These are phyloP conservation scores for Symmetrospora coprosmae DNA, from an alignment of 768 basidiomycete species.

Conservation along the genomic window DNA sequence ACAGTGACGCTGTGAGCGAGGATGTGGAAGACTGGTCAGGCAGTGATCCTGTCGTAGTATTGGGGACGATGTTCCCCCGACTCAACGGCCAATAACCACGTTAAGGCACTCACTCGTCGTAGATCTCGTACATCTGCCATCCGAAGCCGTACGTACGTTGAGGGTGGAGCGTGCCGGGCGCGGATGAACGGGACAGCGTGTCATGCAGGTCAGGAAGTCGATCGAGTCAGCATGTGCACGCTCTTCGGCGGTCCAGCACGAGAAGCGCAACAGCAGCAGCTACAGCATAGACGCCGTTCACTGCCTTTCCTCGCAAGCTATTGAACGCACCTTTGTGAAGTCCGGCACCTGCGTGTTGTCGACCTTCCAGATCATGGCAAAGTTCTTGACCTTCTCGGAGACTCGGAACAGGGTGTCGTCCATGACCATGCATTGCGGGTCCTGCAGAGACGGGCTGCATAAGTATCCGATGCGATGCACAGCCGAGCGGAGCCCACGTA, in stretches of 20 bases:
- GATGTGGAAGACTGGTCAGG: too few relatives aligned
- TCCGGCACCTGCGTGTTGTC: slow-evolving; percentile 96
- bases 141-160: too few relatives aligned
- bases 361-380: slow-evolving; percentile 79
- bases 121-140: slow-evolving; percentile 99
- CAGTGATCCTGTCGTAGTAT: too few relatives aligned
- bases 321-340: slow-evolving; percentile 87
- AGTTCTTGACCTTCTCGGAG: slow-evolving; percentile 94
- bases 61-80: too few relatives aligned
- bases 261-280: not conserved
- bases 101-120: slow-evolving; percentile 55
- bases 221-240: not conserved
- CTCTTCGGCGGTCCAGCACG: not conserved
- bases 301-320: too few relatives aligned
- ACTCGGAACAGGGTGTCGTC: slow-evolving; percentile 88
- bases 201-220: too few relatives aligned
- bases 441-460: slow-evolving; percentile 37
- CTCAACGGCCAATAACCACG: too few relatives aligned
- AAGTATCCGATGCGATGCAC: not conserved
- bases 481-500: not conserved
- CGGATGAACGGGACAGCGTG: too few relatives aligned
- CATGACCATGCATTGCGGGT: slow-evolving; percentile 94
- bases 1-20: not conserved
- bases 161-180: too few relatives aligned
- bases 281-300: too few relatives aligned